Percentiles rank a stretch among this genome's conserved stretches.
These are phyloP conservation scores for Letharia lupina DNA, from an alignment of 495 filamentous ascomycete genomes.

Conservation along the genomic window DNA sequence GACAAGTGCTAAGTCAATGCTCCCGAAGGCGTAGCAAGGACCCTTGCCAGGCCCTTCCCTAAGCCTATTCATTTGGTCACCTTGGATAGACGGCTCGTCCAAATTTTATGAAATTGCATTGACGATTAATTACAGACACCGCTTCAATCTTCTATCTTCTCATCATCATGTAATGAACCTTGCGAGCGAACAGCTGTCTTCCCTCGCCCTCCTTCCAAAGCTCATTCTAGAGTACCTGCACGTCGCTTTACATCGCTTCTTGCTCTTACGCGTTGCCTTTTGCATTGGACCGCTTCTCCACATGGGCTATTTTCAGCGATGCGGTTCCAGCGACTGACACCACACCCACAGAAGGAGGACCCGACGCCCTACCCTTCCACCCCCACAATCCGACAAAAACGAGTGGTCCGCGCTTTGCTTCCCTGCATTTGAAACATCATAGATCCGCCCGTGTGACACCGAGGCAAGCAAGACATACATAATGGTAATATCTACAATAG, in stretches of 20 bases:
- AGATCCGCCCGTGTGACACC: constrained; percentile 4
- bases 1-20: neutral
- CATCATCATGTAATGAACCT: neutral
- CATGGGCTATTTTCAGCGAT: constrained; percentile 11
- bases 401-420: constrained; percentile 15
- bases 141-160: neutral
- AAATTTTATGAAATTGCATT: neutral
- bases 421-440: constrained; percentile 15
- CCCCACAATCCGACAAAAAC: constrained; percentile 4
- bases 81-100: neutral
- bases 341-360: constrained; percentile 1
- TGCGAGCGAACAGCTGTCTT: constrained; percentile 12
- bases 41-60: neutral
- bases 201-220: neutral
- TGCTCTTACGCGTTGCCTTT: constrained; percentile 22
- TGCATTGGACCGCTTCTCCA: constrained; percentile 22
- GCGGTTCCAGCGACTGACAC: constrained; percentile 6
- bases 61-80: neutral
- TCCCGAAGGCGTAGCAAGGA: neutral
- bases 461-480: constrained; percentile 15
- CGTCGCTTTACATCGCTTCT: constrained; percentile 21
- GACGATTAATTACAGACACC: neutral
- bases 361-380: neutral
- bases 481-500: constrained; percentile 24
- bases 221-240: neutral